phyloP scores from a whole-genome alignment of 768 basidiomycete species.

The Suillus fuscotomentosus region DNA sequence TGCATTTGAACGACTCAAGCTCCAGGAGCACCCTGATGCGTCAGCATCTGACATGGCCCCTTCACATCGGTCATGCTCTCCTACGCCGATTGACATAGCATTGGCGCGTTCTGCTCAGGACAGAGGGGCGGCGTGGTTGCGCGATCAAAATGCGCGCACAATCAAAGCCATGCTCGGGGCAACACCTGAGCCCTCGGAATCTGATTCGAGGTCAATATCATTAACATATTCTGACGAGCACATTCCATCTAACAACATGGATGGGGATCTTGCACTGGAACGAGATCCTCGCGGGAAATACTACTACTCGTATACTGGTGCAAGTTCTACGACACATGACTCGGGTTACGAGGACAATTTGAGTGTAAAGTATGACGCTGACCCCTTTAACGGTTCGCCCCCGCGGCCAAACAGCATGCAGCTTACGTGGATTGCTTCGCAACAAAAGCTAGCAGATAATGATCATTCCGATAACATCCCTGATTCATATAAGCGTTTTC shows the following conservation, averaged over 20 bases:
- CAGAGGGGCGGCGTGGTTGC: conserved; percentile 78
- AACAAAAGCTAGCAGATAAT: conserved; percentile 37
- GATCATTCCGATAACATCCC: conserved; percentile 9
- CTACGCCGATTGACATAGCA: conserved; percentile 38
- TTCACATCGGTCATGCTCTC: conserved; percentile 37
- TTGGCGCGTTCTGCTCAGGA: conserved; percentile 50
- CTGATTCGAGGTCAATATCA: conserved; percentile 47
- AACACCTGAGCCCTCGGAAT: conserved; percentile 55
- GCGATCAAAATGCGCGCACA: conserved; percentile 73
- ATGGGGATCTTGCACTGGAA: conserved; percentile 66
- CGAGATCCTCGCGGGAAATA: conserved; percentile 68
- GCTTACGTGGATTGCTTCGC: conserved; percentile 60
- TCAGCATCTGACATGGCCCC: conserved; percentile 15
- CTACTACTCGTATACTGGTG: conserved; percentile 68
- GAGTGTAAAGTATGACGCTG: conserved; percentile 33
- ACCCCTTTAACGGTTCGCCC: conserved; percentile 24
- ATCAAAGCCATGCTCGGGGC: conserved; percentile 60
- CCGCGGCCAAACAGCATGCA: conserved; percentile 65
- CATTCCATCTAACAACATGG: conserved; percentile 40
- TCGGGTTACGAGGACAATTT: conserved; percentile 53
- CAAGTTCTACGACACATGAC: conserved; percentile 50
- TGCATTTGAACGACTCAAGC: conserved; percentile 57
- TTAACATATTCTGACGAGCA: conserved; percentile 28
- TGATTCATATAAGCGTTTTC: conserved; percentile 7
- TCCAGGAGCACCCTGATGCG: conserved; percentile 38